These are phyloP conservation scores for Platanus orientalis DNA, from an alignment of 164 flowering plant species.

Conservation along the genomic window DNA sequence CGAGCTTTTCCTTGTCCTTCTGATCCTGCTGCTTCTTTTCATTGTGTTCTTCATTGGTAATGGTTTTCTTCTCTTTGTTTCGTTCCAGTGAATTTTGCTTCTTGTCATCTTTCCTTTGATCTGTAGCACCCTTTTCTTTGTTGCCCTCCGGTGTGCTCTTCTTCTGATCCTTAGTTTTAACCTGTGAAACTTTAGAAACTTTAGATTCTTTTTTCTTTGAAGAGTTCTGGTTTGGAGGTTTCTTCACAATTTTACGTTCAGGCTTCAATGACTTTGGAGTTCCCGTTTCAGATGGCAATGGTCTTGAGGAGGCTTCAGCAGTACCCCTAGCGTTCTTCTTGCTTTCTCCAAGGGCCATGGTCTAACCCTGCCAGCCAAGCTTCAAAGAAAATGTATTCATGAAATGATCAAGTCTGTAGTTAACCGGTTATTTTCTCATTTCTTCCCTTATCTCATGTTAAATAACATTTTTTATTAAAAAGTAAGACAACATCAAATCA, in stretches of 20 bases:
- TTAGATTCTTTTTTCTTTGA: conserved; percentile 13
- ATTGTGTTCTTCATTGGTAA: conserved; percentile 5
- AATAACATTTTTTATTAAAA: no score
- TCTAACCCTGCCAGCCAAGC: conserved; percentile 8
- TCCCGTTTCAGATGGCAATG: conserved; percentile 19
- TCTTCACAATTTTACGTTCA: conserved; percentile 28
- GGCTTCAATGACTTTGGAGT: conserved; percentile 33
- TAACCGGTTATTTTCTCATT: no score
- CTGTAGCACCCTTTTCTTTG: conserved; percentile 8
- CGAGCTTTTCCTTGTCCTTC: conserved; percentile 35
- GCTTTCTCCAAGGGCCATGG: conserved; percentile 11
- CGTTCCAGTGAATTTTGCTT: conserved; percentile 5
- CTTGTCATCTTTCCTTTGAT: conserved; percentile 12
- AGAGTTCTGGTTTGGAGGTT: conserved; percentile 8
- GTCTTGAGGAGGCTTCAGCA: conserved; percentile 17
- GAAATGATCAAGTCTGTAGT: no score
- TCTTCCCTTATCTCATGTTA: no score
- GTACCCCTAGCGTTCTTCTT: conserved; percentile 11
- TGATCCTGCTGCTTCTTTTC: conserved; percentile 19
- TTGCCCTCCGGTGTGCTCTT: conserved; percentile 8
- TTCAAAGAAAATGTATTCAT: neutral
- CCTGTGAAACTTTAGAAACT: neutral
- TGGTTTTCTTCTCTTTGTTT: conserved; percentile 6
- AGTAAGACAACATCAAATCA: no score
- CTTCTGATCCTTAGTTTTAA: conserved; percentile 8